Percentiles rank a stretch among this genome's conserved stretches.
Conservation (phyloP, 768 basidiomycete species). For the Lentinula aciculospora region DNA sequence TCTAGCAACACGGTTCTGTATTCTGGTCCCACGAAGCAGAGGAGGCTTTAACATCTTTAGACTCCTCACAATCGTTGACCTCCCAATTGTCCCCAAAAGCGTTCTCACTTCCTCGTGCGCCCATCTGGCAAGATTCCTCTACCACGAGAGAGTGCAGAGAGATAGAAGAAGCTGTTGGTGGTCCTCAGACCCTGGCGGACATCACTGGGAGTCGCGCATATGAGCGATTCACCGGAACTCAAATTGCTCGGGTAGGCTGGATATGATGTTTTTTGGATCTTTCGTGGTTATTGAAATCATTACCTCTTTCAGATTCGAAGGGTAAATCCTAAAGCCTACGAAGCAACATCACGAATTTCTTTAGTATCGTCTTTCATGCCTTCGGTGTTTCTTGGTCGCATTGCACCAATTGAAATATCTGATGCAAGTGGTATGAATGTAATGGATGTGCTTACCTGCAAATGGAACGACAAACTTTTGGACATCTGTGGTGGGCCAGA, state of each 20-base stretch:
- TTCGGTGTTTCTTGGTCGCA: slow-evolving; percentile 71
- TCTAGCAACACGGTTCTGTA: slow-evolving; percentile 82
- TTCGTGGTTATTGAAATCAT: background rate
- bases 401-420: slow-evolving; percentile 80
- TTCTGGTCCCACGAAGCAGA: slow-evolving; percentile 68
- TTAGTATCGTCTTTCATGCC: slow-evolving; percentile 81
- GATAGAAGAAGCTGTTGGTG: slow-evolving; percentile 64
- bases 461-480: slow-evolving; percentile 68
- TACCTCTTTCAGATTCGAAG: slow-evolving; percentile 44
- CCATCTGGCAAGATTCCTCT: slow-evolving; percentile 92
- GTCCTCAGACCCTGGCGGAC: slow-evolving; percentile 65
- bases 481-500: slow-evolving; percentile 64
- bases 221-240: slow-evolving; percentile 83
- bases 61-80: slow-evolving; percentile 42
- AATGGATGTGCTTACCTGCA: slow-evolving; percentile 68
- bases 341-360: slow-evolving; percentile 60
- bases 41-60: slow-evolving; percentile 44
- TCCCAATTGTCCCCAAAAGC: slow-evolving; percentile 59
- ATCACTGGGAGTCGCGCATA: slow-evolving; percentile 81
- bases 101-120: slow-evolving; percentile 62
- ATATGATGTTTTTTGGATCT: background rate
- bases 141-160: slow-evolving; percentile 69
- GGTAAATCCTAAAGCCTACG: slow-evolving; percentile 47
- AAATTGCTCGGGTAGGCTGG: slow-evolving; percentile 63
- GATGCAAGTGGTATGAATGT: slow-evolving; percentile 92